Base-by-base conservation (phyloP, 2,329 filamentous ascomycete species). In the Parasarocladium wereldwijsianum region DNA sequence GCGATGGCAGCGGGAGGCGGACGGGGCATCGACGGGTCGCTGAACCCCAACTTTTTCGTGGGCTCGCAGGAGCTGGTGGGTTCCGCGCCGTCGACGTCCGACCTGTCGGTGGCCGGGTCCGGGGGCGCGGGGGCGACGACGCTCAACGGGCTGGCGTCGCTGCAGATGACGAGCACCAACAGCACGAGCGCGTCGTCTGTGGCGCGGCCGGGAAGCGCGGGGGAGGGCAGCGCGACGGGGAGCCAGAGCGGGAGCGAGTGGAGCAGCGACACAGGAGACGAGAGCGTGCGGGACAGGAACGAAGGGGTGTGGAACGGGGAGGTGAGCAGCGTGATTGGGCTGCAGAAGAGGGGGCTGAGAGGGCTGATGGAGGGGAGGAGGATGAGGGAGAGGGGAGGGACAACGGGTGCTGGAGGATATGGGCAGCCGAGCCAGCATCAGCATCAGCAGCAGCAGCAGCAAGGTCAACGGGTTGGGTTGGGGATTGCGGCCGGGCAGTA, bases 1-100 rank as follows among this genome's bases (percentile, higher is more conserved):
- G 90, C 90, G 31, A 96, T 96, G 90, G 90, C 86, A 1, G 90
- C 90, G 2, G 90, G 90, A 8, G 86, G 90, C 16, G 90, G 90
- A 1, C 73, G 85, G 27, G 81, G 82, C 27, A 82, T 87, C 17
- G 76, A 79, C 31, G 82, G 65, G 21, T 62, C 59, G 2, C 53
- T 74, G 17, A 73, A 74, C 42, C 73, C 72, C 34, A 74, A 75
- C 43, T 73, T 66, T 48, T 73, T 68, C 42, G 62, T 70, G 5
- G 55, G 62, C 6, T 57, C 58, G 43, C 41, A 60, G 15, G 64
- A 66, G 20, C 52, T 51, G 2, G 46, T 63, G 9, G 45, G 41
- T 14, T 51, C 50, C 22, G 52, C 47, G 2, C 45, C 43, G 1
- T 40, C 42, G 6, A 52, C 48, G 4, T 46, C 47, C 0, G 47